These are phyloP conservation scores for Yamadazyma akitaensis DNA, from an alignment of 805 yeast genomes.

Conservation along the genomic window DNA sequence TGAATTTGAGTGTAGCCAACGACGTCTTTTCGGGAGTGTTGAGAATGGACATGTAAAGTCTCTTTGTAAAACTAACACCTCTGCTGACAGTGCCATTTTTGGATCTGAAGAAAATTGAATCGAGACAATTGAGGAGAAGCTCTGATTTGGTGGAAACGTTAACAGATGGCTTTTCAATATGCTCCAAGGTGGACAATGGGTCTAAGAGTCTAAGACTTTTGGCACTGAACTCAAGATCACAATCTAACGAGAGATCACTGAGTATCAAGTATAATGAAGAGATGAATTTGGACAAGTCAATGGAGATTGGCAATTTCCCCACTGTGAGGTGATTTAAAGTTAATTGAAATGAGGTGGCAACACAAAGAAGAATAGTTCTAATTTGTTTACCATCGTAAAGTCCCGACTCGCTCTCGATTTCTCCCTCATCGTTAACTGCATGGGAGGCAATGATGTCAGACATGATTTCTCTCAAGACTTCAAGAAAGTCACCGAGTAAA, in stretches of 20 bases:
- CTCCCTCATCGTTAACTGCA: slow-evolving; percentile 23
- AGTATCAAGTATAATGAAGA: slow-evolving; percentile 69
- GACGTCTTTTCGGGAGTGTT: slow-evolving; percentile 88
- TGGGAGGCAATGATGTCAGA: slow-evolving; percentile 47
- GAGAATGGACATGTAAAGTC: slow-evolving; percentile 62
- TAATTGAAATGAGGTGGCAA: slow-evolving; percentile 86
- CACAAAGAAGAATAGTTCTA: slow-evolving; percentile 75
- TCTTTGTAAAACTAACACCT: slow-evolving; percentile 79
- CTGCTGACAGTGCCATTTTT: slow-evolving; percentile 63
- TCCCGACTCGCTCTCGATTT: slow-evolving; percentile 27
- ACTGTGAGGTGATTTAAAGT: slow-evolving; percentile 62
- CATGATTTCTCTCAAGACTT: slow-evolving; percentile 81
- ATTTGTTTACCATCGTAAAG: slow-evolving; percentile 40
- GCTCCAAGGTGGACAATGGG: slow-evolving; percentile 48
- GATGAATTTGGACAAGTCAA: slow-evolving; percentile 77
- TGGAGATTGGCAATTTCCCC: slow-evolving; percentile 58
- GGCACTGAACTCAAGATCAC: slow-evolving; percentile 83
- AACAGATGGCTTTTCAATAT: slow-evolving; percentile 61
- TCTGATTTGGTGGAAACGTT: slow-evolving; percentile 89
- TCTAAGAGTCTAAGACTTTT: slow-evolving; percentile 78
- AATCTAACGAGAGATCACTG: slow-evolving; percentile 66
- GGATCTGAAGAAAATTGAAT: slow-evolving; percentile 75
- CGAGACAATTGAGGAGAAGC: slow-evolving; percentile 70
- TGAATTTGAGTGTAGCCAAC: slow-evolving; percentile 70
- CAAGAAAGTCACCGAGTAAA: slow-evolving; percentile 86